Evolutionary conservation across 257 asterid species (phyloP), one percentile per base, ranked within the genome.

Genomic region (Gynochthodes officinalis): DNA sequence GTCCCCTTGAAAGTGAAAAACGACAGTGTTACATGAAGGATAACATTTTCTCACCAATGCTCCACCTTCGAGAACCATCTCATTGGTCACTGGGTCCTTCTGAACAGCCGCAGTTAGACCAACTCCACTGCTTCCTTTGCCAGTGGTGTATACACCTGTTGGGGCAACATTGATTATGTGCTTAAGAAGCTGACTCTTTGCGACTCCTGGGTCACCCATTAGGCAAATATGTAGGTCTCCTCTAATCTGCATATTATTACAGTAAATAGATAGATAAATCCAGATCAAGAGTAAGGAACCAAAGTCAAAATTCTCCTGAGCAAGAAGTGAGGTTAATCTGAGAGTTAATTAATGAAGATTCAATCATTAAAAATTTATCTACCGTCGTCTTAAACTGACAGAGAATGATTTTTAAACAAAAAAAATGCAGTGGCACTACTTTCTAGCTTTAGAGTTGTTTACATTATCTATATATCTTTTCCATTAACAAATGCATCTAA

Each of bases 31-130:
- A 35, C 58, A 64, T 28, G 76, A 46, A 50, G 69, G 18, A 35
- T 42, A 53, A 74, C 42, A 64, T 49, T 74, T 71, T 63, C 92
- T 87, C 75, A 89, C 98, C 98, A 95, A 75, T 73, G 99, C 99
- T 82, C 99, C 99, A 53, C 98, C 98, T 89, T 95, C 99, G 74
- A 95, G 79, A 81, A 95, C 98, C 93, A 92, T 86, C 83, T 95
- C 98, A 84, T 89, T 92, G 48, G 98, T 95, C 76, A 95, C 98
- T 0, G 97, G 97, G 82, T 90, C 99, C 88, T 80, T 95, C 89
- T 88, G 97, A 81, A 95, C 99, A 55, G 99, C 99, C 59, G 99
- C 98, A 74, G 98, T 95, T 79, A 95, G 84, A 83, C 99, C 99
- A 81, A 95, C 98, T 64, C 99, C 99, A 87, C 98, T 95, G 75